Evolutionary conservation across 75 land plant species (phyloP).

Genomic region (Sequoia sempervirens): DNA sequence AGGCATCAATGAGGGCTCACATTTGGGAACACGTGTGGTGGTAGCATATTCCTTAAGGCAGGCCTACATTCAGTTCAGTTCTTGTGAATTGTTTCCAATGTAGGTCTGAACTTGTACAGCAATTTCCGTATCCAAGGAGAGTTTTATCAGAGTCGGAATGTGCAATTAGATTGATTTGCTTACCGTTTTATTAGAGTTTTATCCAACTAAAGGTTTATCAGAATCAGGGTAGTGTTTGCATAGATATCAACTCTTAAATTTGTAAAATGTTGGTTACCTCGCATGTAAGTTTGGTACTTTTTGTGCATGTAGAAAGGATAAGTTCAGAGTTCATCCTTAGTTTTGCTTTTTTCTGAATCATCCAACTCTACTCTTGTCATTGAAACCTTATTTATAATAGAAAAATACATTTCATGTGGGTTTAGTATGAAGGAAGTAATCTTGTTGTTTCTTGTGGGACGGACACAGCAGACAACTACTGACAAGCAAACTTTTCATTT

Average conservation of each 20-base stretch:
- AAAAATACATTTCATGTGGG: not conserved
- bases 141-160: not conserved
- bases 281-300: not conserved
- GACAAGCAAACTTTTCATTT: not conserved
- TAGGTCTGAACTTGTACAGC: not conserved
- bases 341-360: not conserved
- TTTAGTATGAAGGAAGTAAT: not conserved
- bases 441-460: not conserved
- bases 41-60: not conserved
- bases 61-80: not conserved
- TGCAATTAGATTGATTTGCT: not conserved
- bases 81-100: not conserved
- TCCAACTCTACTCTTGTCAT: not conserved
- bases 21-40: not conserved
- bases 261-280: not conserved
- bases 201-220: too few species aligned
- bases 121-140: not conserved
- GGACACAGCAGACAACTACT: not conserved
- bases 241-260: not conserved
- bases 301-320: not conserved
- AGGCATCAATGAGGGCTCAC: not conserved
- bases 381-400: not conserved
- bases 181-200: not conserved
- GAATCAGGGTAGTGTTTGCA: not conserved
- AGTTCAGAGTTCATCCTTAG: not conserved